These are phyloP conservation scores for Cardiospermum halicacabum DNA, from an alignment of 345 rosid genomes.

Conservation along the genomic window DNA sequence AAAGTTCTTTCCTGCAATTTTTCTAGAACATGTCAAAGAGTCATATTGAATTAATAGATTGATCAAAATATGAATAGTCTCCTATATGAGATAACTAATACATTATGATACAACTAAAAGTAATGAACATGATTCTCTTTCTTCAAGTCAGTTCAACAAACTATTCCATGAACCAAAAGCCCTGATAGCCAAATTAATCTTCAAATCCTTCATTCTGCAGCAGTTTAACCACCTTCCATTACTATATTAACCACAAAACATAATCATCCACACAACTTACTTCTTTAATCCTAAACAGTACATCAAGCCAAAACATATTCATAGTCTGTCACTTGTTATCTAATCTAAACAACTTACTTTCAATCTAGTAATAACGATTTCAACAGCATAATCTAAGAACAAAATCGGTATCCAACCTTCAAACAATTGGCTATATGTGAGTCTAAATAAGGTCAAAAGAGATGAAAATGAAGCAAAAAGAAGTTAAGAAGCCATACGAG, in stretches of 20 bases:
- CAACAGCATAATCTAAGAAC: background rate
- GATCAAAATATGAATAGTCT: background rate
- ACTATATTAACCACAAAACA: background rate
- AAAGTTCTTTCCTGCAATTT: background rate
- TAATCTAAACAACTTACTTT: background rate
- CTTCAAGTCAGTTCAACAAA: background rate
- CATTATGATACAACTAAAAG: background rate
- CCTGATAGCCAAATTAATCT: background rate
- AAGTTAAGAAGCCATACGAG: background rate
- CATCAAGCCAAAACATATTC: no score
- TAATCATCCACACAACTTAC: background rate
- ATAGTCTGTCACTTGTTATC: no score
- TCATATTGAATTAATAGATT: background rate
- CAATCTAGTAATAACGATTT: background rate
- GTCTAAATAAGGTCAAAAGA: no score
- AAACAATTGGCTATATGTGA: background rate
- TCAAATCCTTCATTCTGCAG: slow-evolving; percentile 26
- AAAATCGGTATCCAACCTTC: background rate
- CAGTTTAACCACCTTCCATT: slow-evolving; percentile 5
- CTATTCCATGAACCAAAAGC: background rate
- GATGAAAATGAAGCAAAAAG: background rate
- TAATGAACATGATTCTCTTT: background rate
- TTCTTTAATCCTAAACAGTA: no score
- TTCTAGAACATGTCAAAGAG: background rate
- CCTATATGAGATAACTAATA: background rate